Evolutionary conservation across 2,329 filamentous ascomycete species (phyloP), one percentile per base, ranked within the genome.

Genomic region (Fusarium pseudoanthophilum): DNA sequence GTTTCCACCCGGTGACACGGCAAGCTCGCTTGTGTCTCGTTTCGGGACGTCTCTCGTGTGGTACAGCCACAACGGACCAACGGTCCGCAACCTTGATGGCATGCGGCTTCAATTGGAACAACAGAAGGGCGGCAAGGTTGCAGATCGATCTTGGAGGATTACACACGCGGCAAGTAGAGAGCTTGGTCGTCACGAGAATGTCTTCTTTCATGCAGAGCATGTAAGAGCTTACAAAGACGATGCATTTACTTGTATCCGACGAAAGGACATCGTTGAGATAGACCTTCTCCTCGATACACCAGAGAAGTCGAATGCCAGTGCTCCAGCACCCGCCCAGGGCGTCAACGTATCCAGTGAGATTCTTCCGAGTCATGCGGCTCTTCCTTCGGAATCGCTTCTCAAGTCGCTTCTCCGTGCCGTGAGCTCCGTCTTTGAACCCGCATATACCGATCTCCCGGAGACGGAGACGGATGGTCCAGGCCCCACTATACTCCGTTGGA

Each of bases 181-280:
- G 2, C 86, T 99, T 7, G 95, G 95, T 8, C 92, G 93, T 53
- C 94, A 98, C 78, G 95, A 98, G 82, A 93, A 92, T 72, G 90
- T 98, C 26, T 93, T 93, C 79, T 89, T 98, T 72, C 88, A 92
- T 52, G 90, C 92, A 30, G 91, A 94, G 65, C 89, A 95, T 32
- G 90, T 94, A 34, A 90, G 92, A 64, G 92, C 93, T 73, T 88
- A 95, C 40, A 89, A 90, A 28, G 95, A 98, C 81, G 93, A 95
- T 20, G 92, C 95, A 64, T 98, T 98, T 80, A 93, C 91, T 15
- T 89, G 93, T 34, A 86, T 95, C 32, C 90, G 93, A 52, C 93
- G 97, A 77, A 82, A 89, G 8, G 87, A 92, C 63, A 88, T 91
- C 71, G 85, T 97, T 57, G 93, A 97, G 75, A 82, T 97, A 45